A percentile compares a stretch with the other conserved stretches of the same genome.
Conservation (phyloP, 2,329 filamentous ascomycete genomes). For the Epichloe brachyelytri region DNA sequence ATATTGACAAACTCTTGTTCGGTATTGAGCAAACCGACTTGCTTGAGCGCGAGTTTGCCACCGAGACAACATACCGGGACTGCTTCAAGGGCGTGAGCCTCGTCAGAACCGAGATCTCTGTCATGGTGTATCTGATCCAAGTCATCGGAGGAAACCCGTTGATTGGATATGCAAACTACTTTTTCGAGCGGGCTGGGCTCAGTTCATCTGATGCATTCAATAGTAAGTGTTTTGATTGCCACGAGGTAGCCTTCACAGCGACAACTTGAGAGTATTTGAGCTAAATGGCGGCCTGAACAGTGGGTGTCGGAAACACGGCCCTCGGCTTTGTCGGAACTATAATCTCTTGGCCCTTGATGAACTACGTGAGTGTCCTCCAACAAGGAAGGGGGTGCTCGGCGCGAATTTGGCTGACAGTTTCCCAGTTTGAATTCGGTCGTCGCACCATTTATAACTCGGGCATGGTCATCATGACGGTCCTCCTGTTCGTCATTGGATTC, state of each 20-base stretch:
- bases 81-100: conserved; percentile 36
- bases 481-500: conserved; percentile 29
- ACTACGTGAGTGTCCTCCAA: conserved; percentile 10
- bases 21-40: conserved; percentile 46
- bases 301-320: conserved; percentile 24
- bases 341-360: conserved; percentile 28
- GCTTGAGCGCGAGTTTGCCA: conserved; percentile 37
- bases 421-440: conserved; percentile 21
- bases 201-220: conserved; percentile 11
- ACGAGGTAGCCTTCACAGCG: not conserved
- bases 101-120: conserved; percentile 41
- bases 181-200: conserved; percentile 22
- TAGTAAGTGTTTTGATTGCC: conserved; percentile 6
- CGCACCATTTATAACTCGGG: conserved; percentile 24
- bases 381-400: no score
- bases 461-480: conserved; percentile 18
- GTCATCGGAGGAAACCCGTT: conserved; percentile 52
- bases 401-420: not conserved
- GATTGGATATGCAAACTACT: conserved; percentile 45
- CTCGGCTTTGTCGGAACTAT: conserved; percentile 28
- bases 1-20: conserved; percentile 29
- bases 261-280: not conserved
- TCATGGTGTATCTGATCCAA: conserved; percentile 52
- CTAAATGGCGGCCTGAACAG: conserved; percentile 1
- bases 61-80: conserved; percentile 35